Base-by-base conservation (phyloP, 2,329 filamentous ascomycete genomes). In the Fusarium cicatricum region DNA sequence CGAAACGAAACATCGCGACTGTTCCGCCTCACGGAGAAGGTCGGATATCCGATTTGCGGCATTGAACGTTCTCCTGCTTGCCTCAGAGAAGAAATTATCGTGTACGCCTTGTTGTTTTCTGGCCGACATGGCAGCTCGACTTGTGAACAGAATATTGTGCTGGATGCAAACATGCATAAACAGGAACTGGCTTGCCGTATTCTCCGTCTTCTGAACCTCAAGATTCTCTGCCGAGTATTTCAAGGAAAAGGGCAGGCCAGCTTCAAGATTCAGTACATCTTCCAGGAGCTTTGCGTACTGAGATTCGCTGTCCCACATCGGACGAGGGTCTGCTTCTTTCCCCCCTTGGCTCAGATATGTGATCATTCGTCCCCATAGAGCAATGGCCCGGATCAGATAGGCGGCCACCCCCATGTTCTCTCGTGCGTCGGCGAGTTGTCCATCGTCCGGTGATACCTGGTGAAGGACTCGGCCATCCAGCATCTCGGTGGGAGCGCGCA, bases 321-420 rank as follows among this genome's bases (percentile, higher is more conserved):
- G 86, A 67, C 88, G 82, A 2, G 82, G 74, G 68, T 98, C 94
- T 45, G 85, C 80, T 55, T 93, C 90, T 70, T 90, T 93, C 2
- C 92, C 93, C 19, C 93, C 93, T 53, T 97, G 85, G 71, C 97
- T 97, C 58, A 97, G 80, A 71, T 97, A 97, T 58, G 89, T 89
- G 66, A 97, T 90, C 42, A 97, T 88, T 42, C 88, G 87, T 5
- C 95, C 95, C 93, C 94, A 98, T 28, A 97, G 80, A 2, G 92
- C 87, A 58, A 98, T 90, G 3, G 89, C 83, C 16, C 91, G 87
- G 58, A 98, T 90, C 69, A 95, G 90, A 74, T 96, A 97, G 11
- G 94, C 92, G 2, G 92, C 90, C 5, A 96, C 92, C 3, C 94
- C 95, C 92, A 98, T 96, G 70, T 97, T 97, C 8, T 90, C 87